Evolutionary conservation across 495 filamentous ascomycete genomes (phyloP).

Genomic region (Hyaloscypha hepaticicola): DNA sequence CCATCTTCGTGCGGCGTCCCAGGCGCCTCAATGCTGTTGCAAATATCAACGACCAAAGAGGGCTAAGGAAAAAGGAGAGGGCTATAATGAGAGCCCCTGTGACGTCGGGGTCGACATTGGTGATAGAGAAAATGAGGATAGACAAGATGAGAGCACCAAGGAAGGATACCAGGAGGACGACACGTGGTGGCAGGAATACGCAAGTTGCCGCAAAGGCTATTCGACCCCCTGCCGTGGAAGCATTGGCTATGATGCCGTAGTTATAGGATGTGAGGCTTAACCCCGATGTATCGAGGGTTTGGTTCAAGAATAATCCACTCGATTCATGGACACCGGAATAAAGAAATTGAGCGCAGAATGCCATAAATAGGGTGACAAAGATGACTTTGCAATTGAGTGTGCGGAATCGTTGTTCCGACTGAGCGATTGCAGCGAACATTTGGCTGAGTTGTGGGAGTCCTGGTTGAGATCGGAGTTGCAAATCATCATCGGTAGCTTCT

Average conservation of each 20-base stretch:
- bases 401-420: neutral
- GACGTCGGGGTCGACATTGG: conserved; percentile 42
- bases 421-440: neutral
- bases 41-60: conserved; percentile 60
- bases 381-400: neutral
- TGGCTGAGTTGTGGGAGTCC: conserved; percentile 34
- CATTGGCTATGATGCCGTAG: conserved; percentile 44
- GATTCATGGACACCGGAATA: conserved; percentile 68
- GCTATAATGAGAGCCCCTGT: conserved; percentile 48
- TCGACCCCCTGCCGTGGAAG: conserved; percentile 43
- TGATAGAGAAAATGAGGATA: conserved; percentile 29
- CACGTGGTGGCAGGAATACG: conserved; percentile 50
- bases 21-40: conserved; percentile 65
- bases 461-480: conserved; percentile 43
- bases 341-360: conserved; percentile 64
- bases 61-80: conserved; percentile 64
- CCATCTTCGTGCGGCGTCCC: conserved; percentile 68
- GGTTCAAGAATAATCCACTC: conserved; percentile 62
- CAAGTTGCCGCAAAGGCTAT: conserved; percentile 46
- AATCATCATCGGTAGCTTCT: conserved; percentile 48
- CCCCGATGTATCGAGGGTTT: conserved; percentile 22
- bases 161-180: conserved; percentile 45
- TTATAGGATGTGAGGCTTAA: conserved; percentile 44
- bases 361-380: conserved; percentile 49
- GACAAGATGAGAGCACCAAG: conserved; percentile 45